phyloP scores from a whole-genome alignment of 305 asterid genomes.

The Striga hermonthica region DNA sequence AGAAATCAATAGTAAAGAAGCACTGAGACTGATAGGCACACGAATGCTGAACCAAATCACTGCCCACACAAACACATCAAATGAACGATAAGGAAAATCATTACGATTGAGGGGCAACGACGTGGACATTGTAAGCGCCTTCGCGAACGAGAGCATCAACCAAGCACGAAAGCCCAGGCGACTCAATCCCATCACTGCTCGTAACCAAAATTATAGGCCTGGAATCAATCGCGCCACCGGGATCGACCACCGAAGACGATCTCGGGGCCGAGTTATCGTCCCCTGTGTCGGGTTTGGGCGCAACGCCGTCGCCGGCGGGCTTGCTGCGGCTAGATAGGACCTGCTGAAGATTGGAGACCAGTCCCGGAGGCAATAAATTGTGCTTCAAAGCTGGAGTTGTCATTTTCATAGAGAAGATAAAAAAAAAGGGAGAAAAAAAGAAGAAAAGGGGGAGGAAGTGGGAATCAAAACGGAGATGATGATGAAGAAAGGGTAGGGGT shows the following conservation, averaged over 20 bases:
- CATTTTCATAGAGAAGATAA: conserved; percentile 40
- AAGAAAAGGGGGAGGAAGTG: conserved; percentile 37
- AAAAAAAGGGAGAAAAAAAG: conserved; percentile 21
- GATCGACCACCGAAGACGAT: conserved; percentile 44
- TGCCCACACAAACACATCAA: not conserved
- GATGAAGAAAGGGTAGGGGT: conserved; percentile 32
- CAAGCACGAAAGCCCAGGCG: conserved; percentile 73
- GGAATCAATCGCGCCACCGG: conserved; percentile 37
- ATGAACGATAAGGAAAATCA: not conserved
- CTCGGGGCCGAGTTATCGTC: conserved; percentile 41
- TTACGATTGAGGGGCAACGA: conserved; percentile 89
- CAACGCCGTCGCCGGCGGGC: conserved; percentile 34
- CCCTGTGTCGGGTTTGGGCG: conserved; percentile 37
- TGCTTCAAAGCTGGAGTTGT: conserved; percentile 56
- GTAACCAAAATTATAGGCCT: conserved; percentile 79
- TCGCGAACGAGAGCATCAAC: conserved; percentile 68
- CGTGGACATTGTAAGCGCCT: conserved; percentile 63
- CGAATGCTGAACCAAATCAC: conserved; percentile 16
- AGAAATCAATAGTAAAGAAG: no score
- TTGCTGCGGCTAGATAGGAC: conserved; percentile 69
- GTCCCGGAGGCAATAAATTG: conserved; percentile 73
- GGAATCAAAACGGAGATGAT: conserved; percentile 36
- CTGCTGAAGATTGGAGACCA: conserved; percentile 85
- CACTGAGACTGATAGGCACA: not conserved
- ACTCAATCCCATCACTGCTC: conserved; percentile 81